Percentiles rank a stretch among this genome's conserved stretches.
Evolutionary conservation across 176 grass and related monocot genomes (phyloP).

Genomic region (Canna indica): DNA sequence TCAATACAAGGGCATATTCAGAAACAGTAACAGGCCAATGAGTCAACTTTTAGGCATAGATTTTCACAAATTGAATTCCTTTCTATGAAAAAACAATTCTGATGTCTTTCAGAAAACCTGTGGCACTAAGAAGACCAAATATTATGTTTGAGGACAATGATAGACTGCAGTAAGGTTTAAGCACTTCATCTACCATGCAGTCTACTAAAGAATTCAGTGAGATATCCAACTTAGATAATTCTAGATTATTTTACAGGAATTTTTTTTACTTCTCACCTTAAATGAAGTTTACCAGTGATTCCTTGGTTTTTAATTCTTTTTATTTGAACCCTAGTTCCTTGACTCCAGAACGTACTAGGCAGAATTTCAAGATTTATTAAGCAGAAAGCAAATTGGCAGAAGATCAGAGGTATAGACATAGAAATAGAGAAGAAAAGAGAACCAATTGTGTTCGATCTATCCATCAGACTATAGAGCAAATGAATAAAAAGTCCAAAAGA

Average conservation of each 20-base stretch:
- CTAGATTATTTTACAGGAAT: too few relatives aligned
- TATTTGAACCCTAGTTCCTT: not conserved
- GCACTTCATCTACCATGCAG: not conserved
- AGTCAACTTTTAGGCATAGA: not conserved
- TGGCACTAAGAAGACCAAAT: not conserved
- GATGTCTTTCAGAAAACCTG: not conserved
- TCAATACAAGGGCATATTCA: too few relatives aligned
- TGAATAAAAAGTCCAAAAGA: too few relatives aligned
- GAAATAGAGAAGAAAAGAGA: too few relatives aligned
- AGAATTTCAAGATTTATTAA: too few relatives aligned
- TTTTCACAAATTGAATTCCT: not conserved
- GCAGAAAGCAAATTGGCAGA: too few relatives aligned
- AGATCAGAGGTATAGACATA: too few relatives aligned
- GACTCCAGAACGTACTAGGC: not conserved
- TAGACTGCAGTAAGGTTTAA: not conserved
- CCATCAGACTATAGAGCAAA: too few relatives aligned
- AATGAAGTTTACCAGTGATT: too few relatives aligned
- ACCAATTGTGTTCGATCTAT: too few relatives aligned
- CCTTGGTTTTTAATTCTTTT: not conserved
- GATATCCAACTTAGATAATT: not conserved
- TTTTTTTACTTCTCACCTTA: not conserved
- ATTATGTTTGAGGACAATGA: not conserved
- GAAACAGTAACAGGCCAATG: too few relatives aligned
- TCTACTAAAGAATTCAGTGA: not conserved
- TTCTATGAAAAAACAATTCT: too few relatives aligned